These are phyloP conservation scores for Rhizoctonia solani DNA, from an alignment of 1,284 basidiomycete genomes.

Conservation along the genomic window DNA sequence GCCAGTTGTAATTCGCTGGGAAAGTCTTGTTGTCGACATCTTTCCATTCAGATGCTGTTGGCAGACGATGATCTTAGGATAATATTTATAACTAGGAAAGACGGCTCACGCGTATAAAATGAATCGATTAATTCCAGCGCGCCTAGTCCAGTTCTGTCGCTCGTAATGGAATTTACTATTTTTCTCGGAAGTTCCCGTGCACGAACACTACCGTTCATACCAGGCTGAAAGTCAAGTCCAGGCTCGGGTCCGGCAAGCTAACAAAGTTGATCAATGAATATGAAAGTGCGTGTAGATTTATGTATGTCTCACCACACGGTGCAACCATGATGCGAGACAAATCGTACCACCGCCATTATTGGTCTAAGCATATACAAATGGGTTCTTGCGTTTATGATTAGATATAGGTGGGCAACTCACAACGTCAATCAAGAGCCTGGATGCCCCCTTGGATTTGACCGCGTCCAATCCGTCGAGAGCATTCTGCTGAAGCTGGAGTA, in stretches of 20 bases:
- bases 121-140: neutral
- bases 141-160: neutral
- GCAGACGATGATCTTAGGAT: neutral
- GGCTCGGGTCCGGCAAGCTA: conserved; percentile 32
- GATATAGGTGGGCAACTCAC: conserved; percentile 47
- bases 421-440: conserved; percentile 62
- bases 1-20: conserved; percentile 25
- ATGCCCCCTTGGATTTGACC: conserved; percentile 56
- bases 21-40: neutral
- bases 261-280: neutral
- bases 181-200: conserved; percentile 16
- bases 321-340: conserved; percentile 30
- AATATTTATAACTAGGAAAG: neutral
- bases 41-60: conserved; percentile 5
- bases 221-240: conserved; percentile 8
- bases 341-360: conserved; percentile 60
- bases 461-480: conserved; percentile 55
- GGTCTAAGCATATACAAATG: conserved; percentile 46
- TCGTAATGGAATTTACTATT: conserved; percentile 11
- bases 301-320: conserved; percentile 12
- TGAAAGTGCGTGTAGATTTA: no score
- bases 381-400: neutral
- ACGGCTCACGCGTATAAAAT: conserved; percentile 13
- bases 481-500: conserved; percentile 45
- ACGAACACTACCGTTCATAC: conserved; percentile 22